Conservation (phyloP, 306 rosid genomes). For the Alnus rubra region DNA sequence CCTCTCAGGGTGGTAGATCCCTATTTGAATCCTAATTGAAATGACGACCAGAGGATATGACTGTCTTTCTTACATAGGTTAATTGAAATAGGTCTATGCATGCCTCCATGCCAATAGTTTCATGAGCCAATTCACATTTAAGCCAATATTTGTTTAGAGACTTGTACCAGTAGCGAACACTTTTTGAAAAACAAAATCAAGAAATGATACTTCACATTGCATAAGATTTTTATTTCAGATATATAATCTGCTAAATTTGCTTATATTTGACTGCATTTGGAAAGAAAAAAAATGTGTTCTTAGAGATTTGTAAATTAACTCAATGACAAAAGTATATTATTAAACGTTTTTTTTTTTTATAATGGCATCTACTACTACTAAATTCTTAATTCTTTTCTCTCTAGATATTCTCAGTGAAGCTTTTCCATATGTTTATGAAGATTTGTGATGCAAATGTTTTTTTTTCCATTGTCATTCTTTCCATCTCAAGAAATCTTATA, state of each 20-base stretch:
- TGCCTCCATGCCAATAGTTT: background rate
- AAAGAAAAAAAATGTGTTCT: background rate
- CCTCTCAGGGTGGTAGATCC: background rate
- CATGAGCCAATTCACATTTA: background rate
- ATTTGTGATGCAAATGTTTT: background rate
- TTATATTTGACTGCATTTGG: background rate
- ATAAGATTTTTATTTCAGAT: background rate
- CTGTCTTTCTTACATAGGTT: background rate
- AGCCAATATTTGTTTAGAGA: background rate
- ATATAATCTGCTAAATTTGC: background rate
- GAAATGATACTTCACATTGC: background rate
- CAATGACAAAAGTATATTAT: background rate
- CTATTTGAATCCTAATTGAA: background rate
- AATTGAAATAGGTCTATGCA: background rate
- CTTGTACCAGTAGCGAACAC: background rate
- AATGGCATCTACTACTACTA: background rate
- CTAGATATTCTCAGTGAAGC: background rate
- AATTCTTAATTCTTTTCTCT: background rate
- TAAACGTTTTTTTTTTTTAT: too few species aligned
- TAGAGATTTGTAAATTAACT: background rate
- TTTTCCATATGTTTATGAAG: background rate
- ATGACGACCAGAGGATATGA: background rate
- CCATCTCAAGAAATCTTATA: background rate
- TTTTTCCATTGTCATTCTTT: background rate
- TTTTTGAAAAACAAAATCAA: background rate